Percentiles rank a stretch among this genome's conserved stretches.
These are phyloP conservation scores for Begonia fuchsioides DNA, from an alignment of 306 rosid genomes.

Conservation along the genomic window DNA sequence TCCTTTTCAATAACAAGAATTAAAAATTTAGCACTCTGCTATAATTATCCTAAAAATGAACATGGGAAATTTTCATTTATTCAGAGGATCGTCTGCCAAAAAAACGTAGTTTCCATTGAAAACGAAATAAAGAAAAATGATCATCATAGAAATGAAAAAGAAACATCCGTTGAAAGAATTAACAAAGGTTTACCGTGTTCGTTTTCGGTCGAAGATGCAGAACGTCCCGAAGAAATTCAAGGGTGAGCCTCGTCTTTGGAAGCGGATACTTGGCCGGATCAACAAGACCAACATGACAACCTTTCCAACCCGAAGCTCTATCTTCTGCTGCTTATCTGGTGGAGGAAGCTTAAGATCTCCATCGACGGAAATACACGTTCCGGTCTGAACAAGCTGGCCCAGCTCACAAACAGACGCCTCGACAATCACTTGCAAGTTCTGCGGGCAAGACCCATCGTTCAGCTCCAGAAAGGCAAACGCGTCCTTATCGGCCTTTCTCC, in stretches of 20 bases:
- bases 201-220: conserved; percentile 89
- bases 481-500: conserved; percentile 89
- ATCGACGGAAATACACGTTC: conserved; percentile 62
- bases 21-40: too few relatives aligned
- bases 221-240: conserved; percentile 57
- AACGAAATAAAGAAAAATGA: too few relatives aligned
- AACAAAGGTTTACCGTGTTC: conserved; percentile 56
- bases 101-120: too few relatives aligned
- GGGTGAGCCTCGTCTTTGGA: conserved; percentile 67
- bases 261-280: conserved; percentile 83
- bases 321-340: conserved; percentile 60
- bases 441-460: conserved; percentile 76
- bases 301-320: conserved; percentile 63
- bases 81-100: too few relatives aligned
- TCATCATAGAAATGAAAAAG: not conserved
- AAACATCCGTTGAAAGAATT: not conserved
- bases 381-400: conserved; percentile 65
- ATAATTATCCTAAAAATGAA: too few relatives aligned
- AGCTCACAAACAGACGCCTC: conserved; percentile 60
- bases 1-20: too few relatives aligned
- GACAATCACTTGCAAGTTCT: conserved; percentile 72
- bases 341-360: conserved; percentile 79
- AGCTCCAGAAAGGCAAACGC: conserved; percentile 81
- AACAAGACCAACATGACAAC: conserved; percentile 65
- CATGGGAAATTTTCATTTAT: too few relatives aligned